Evolutionary conservation across 2,329 filamentous ascomycete species (phyloP), one percentile per base, ranked within the genome.

Genomic region (Fusarium sp.): DNA sequence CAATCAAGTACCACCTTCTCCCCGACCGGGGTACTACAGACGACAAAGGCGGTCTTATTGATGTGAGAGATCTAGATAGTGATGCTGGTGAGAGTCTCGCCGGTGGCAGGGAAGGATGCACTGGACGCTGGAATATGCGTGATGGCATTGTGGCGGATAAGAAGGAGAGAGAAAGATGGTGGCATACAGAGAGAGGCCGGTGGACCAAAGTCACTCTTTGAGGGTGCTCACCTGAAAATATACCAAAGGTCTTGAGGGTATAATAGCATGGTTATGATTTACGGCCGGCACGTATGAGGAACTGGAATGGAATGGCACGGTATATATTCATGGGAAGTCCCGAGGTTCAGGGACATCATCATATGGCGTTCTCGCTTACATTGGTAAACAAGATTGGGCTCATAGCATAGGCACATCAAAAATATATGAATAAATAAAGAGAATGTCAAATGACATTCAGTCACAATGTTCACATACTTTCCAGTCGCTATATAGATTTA

Each of bases 1-100:
- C 78, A 35, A 90, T 94, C 57, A 77, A 80, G 22, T 94, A 94
- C 75, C 82, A 84, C 44, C 81, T 94, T 15, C 78, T 82, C 20
- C 85, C 92, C 0, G 90, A 93, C 58, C 73, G 79, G 0, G 89
- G 89, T 0, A 87, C 84, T 3, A 83, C 83, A 4, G 88, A 91
- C 66, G 86, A 88, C 35, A 84, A 87, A 52, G 87, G 89, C 20
- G 87, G 88, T 3, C 79, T 91, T 5, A 82, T 88, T 2, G 86
- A 86, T 42, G 79, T 90, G 7, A 78, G 82, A 9, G 87, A 90
- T 56, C 71, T 91, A 20, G 72, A 88, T 13, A 80, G 80, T 4
- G 84, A 85, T 27, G 77, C 82, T 3, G 87, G 85, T 20, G 88
- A 89, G 76, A 82, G 80, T 27, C 70, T 85, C 0, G 68, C 47